Percentiles rank a stretch among this genome's conserved stretches.
Evolutionary conservation across 495 filamentous ascomycete species (phyloP).

Genomic region (Cudoniella acicularis): DNA sequence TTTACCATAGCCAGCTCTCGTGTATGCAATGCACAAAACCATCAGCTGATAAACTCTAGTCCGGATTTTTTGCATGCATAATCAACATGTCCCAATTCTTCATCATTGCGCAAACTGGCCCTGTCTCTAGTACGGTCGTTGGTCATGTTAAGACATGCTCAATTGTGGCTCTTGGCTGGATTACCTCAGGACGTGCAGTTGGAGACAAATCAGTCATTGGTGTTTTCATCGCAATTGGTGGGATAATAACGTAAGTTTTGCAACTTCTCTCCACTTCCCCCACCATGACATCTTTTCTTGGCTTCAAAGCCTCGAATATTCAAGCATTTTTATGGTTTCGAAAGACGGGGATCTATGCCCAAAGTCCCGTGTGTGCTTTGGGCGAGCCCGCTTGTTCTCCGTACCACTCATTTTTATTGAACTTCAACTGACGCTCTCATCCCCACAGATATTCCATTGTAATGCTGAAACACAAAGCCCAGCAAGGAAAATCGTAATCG

Average conservation of each 20-base stretch:
- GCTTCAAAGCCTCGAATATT: not conserved
- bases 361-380: too few relatives aligned
- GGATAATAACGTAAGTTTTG: conserved; percentile 47
- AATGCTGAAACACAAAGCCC: conserved; percentile 39
- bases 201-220: conserved; percentile 50
- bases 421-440: conserved; percentile 4
- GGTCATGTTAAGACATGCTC: conserved; percentile 63
- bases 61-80: conserved; percentile 59
- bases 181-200: conserved; percentile 44
- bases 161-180: conserved; percentile 57
- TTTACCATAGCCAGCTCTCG: too few relatives aligned
- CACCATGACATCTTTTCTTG: not conserved
- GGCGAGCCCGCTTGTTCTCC: too few relatives aligned
- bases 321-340: not conserved
- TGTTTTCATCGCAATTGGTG: conserved; percentile 50
- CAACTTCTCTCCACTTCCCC: not conserved
- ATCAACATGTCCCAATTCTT: conserved; percentile 76
- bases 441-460: conserved; percentile 44
- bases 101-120: conserved; percentile 66
- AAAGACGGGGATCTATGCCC: not conserved
- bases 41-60: conserved; percentile 29
- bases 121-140: conserved; percentile 68
- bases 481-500: conserved; percentile 10
- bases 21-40: conserved; percentile 7
- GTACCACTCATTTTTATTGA: too few relatives aligned